A percentile compares a stretch with the other conserved stretches of the same genome.
phyloP scores from a whole-genome alignment of 495 filamentous ascomycete species.

The Talaromyces nanjingensis region DNA sequence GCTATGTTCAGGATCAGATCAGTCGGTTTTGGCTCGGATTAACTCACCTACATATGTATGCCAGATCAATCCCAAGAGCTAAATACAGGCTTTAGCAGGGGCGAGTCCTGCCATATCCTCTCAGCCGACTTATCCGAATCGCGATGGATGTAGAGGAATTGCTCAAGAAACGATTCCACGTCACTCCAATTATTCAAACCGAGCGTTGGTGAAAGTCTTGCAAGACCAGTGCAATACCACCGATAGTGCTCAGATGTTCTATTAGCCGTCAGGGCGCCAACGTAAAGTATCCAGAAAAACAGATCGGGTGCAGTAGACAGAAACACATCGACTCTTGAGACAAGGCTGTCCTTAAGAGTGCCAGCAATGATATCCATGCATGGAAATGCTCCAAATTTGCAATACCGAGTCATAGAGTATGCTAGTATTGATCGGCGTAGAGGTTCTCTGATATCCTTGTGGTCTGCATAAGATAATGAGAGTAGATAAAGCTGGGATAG shows the following conservation, averaged over 20 bases:
- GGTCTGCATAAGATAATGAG: too few relatives aligned
- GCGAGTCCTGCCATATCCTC: conserved; percentile 2
- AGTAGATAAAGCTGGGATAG: too few relatives aligned
- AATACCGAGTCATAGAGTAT: neutral
- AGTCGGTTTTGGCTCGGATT: too few relatives aligned
- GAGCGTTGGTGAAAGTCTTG: neutral
- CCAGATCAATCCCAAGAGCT: neutral
- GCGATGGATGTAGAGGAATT: conserved; percentile 4
- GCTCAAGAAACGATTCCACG: neutral
- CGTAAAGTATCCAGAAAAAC: neutral
- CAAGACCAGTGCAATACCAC: conserved; percentile 5
- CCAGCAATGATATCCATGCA: neutral
- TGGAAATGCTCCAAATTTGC: neutral
- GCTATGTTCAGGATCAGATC: too few relatives aligned
- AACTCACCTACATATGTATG: neutral
- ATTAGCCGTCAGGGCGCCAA: neutral
- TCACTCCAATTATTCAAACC: conserved; percentile 1
- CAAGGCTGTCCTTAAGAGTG: neutral
- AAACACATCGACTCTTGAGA: neutral
- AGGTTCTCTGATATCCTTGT: neutral
- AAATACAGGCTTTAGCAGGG: conserved; percentile 14
- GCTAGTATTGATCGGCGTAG: neutral
- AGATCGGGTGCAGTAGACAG: neutral
- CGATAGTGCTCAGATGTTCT: neutral
- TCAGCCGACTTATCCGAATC: conserved; percentile 1